These are phyloP conservation scores for Mycena vitilis DNA, from an alignment of 768 basidiomycete genomes.

Conservation along the genomic window DNA sequence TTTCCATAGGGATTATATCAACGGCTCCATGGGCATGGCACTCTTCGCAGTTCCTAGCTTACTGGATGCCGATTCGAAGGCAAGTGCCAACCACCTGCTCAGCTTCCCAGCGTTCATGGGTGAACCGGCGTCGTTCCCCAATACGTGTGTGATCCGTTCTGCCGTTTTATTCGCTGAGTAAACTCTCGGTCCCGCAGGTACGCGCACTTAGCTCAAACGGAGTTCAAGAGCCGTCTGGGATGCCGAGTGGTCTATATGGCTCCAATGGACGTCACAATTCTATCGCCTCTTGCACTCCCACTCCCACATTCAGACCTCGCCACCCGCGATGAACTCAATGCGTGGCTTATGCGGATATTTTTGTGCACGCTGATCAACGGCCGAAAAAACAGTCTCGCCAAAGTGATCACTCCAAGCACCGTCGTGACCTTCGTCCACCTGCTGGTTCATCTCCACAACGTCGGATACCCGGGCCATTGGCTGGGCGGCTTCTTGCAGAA, in stretches of 20 bases:
- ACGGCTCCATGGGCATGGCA: background rate
- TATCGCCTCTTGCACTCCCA: background rate
- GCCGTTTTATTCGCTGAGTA: background rate
- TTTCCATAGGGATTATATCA: conserved; percentile 2
- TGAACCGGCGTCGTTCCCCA: background rate
- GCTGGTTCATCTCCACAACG: conserved; percentile 45
- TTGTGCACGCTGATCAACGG: conserved; percentile 8
- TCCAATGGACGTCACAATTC: background rate
- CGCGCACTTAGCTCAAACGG: background rate
- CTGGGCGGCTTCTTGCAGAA: conserved; percentile 45
- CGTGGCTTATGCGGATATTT: conserved; percentile 14
- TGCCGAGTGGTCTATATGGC: conserved; percentile 7
- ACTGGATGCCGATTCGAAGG: background rate
- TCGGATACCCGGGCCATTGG: conserved; percentile 52
- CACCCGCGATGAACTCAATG: background rate
- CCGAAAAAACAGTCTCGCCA: background rate
- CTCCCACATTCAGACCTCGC: background rate
- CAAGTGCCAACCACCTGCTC: conserved; percentile 17
- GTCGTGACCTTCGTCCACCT: conserved; percentile 47
- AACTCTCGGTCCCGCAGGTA: background rate
- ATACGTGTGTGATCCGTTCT: background rate
- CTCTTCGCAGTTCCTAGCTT: conserved; percentile 8
- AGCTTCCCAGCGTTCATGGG: conserved; percentile 2
- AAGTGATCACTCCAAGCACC: conserved; percentile 41
- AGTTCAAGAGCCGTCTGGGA: conserved; percentile 7